These are phyloP conservation scores for Metschnikowia orientalis DNA, from an alignment of 805 yeast species.

Conservation along the genomic window DNA sequence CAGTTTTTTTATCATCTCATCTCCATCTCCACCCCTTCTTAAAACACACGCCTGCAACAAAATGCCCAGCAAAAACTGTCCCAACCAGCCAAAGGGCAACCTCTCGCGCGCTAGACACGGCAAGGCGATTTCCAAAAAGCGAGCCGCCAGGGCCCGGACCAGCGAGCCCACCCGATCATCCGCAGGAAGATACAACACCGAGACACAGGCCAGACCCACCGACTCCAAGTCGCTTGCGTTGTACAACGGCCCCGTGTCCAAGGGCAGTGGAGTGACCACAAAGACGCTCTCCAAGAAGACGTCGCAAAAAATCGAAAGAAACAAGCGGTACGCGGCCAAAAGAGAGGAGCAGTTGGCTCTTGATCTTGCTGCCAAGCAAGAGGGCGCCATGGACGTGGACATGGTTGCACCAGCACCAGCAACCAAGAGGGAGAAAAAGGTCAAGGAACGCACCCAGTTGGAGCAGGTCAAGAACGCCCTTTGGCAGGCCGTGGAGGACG, in stretches of 20 bases:
- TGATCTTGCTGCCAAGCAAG: constrained; percentile 47
- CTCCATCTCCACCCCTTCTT: constrained; percentile 3
- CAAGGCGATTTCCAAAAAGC: constrained; percentile 47
- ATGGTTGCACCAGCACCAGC: constrained; percentile 18
- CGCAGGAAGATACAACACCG: constrained; percentile 30
- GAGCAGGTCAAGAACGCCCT: constrained; percentile 58
- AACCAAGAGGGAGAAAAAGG: constrained; percentile 16
- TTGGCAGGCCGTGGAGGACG: constrained; percentile 68
- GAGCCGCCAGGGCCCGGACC: constrained; percentile 46
- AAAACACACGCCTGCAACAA: neutral
- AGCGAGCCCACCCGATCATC: constrained; percentile 46
- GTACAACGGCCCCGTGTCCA: constrained; percentile 31
- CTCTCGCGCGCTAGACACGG: constrained; percentile 49
- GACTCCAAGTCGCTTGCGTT: constrained; percentile 42
- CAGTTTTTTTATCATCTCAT: constrained; percentile 10
- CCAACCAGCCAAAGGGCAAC: constrained; percentile 68
- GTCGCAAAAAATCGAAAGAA: constrained; percentile 74
- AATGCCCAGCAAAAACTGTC: constrained; percentile 80
- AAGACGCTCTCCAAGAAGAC: constrained; percentile 71
- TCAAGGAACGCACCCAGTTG: constrained; percentile 28
- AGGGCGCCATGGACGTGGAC: constrained; percentile 47
- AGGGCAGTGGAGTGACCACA: constrained; percentile 45
- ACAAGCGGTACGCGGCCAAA: constrained; percentile 62
- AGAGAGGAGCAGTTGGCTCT: constrained; percentile 46
- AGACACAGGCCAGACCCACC: constrained; percentile 29